Evolutionary conservation across 2,329 filamentous ascomycete genomes (phyloP), one percentile per base, ranked within the genome.

Genomic region (Waltergamsia citrina): DNA sequence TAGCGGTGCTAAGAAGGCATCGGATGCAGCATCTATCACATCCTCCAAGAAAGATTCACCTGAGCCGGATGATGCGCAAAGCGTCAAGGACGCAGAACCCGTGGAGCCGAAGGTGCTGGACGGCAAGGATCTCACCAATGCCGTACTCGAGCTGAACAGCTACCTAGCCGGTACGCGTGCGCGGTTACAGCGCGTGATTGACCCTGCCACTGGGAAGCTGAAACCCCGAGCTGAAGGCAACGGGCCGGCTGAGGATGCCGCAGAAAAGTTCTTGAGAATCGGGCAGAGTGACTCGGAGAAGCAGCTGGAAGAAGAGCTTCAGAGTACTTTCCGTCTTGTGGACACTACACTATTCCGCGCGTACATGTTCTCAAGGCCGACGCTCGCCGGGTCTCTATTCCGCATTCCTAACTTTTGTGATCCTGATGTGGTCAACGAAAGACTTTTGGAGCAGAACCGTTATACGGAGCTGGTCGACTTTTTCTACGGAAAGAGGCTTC

Each of bases 401-500:
- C 86, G 92, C 17, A 85, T 96, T 33, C 81, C 88, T 51, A 98
- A 98, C 54, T 96, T 95, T 52, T 96, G 92, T 55, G 90, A 98
- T 47, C 90, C 92, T 1, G 81, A 85, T 20, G 92, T 96, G 3
- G 90, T 98, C 16, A 92, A 94, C 52, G 85, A 94, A 56, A 87
- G 87, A 47, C 65, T 98, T 5, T 78, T 94, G 39, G 85, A 94
- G 53, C 85, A 81, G 26, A 84, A 84, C 38, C 78, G 88, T 21
- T 95, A 94, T 57, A 90, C 81, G 33, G 90, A 96, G 59, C 66
- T 98, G 2, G 87, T 98, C n/a, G 90, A 96, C 54, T 98, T 98
- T 52, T 79, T 96, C 45, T 86, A 93, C 48, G 92, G 92, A 42
- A 98, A 98, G 62, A 88, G 82, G 54, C 70, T 96, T 26, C 92